Evolutionary conservation across 371 early-diverging fungal species (phyloP), one percentile per base, ranked within the genome.

Genomic region (Syncephalastrum monosporum): DNA sequence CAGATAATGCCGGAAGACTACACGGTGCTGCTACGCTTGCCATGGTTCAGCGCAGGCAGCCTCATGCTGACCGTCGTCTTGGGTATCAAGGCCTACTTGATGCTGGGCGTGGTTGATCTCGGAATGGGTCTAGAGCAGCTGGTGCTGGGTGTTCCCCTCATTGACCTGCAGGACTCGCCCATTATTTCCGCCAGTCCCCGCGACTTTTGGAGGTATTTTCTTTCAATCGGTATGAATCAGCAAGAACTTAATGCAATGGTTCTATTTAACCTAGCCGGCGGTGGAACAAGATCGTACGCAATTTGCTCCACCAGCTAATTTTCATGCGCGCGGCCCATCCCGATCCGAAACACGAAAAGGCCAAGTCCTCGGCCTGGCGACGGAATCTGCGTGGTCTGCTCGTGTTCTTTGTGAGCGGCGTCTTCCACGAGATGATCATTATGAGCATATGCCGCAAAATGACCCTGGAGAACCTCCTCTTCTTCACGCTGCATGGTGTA

Each of bases 141-240:
- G 0, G 7, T 69, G 3, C 55, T 61, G 17, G 70, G 57, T 3
- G 50, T 59, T 42, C 59, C 60, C 5, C 51, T 69, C 42, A 49
- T 75, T 10, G 60, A 67, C 12, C 23, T 68, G 3, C 66, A 67
- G 27, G 25, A 72, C 51, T 63, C 64, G 1, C 75, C 75, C 42
- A 65, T 72, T 14, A 19, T 75, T 17, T 44, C 75, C 21, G 42
- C 47, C 8, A 72, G 72, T 52, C 75, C 72, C 47, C 58, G 60
- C 23, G 75, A 75, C 56, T 75, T 75, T 29, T 75, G 75, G 75
- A 66, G 74, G 74, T 73, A 69, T 49, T 4, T 21, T 15, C 44
- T 16, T 7, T 13, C 10, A 27, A 8, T 24, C 23, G 15, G 17
- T 12, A 51, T 33, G 19, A 5, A 15, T 19, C 4, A 49, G 15